These are phyloP conservation scores for Phytophthora citrophthora DNA, from an alignment of 352 stramenopile genomes.

Conservation along the genomic window DNA sequence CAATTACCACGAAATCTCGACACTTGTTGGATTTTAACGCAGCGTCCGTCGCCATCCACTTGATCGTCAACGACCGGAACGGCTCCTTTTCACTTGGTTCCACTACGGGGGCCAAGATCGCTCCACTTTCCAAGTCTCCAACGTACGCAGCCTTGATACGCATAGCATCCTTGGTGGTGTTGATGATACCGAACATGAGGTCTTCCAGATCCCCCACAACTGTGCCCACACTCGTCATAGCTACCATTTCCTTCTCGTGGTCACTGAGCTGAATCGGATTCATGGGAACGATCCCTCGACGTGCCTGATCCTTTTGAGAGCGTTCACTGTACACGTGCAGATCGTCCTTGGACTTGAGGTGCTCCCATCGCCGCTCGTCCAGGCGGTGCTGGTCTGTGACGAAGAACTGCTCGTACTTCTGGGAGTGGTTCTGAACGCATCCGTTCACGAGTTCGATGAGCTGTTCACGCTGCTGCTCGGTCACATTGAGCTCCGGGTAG, in stretches of 20 bases:
- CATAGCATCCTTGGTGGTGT: constrained; percentile 18
- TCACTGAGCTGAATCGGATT: constrained; percentile 2
- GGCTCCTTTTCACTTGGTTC: constrained; percentile 24
- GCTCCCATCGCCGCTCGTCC: constrained; percentile 47
- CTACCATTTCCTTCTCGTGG: constrained; percentile 19
- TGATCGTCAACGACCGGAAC: constrained; percentile 21
- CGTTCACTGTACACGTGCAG: constrained; percentile 54
- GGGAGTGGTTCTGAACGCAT: constrained; percentile 39
- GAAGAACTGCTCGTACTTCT: constrained; percentile 52
- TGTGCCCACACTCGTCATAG: constrained; percentile 16
- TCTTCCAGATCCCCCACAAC: constrained; percentile 20
- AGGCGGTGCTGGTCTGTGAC: constrained; percentile 31
- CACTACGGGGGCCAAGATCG: constrained; percentile 18
- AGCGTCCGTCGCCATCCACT: constrained; percentile 25
- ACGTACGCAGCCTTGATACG: constrained; percentile 26
- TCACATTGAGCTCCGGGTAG: constrained; percentile 34
- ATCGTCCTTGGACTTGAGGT: constrained; percentile 45
- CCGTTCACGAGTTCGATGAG: constrained; percentile 37
- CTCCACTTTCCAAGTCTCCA: constrained; percentile 6
- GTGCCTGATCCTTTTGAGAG: constrained; percentile 11
- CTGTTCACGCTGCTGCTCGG: constrained; percentile 23
- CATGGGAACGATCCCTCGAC: constrained; percentile 1
- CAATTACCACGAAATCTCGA: constrained; percentile 30
- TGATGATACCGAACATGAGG: constrained; percentile 28
- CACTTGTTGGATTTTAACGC: constrained; percentile 12